phyloP scores from a whole-genome alignment of 768 basidiomycete genomes.

The Lentinula guzmanii region DNA sequence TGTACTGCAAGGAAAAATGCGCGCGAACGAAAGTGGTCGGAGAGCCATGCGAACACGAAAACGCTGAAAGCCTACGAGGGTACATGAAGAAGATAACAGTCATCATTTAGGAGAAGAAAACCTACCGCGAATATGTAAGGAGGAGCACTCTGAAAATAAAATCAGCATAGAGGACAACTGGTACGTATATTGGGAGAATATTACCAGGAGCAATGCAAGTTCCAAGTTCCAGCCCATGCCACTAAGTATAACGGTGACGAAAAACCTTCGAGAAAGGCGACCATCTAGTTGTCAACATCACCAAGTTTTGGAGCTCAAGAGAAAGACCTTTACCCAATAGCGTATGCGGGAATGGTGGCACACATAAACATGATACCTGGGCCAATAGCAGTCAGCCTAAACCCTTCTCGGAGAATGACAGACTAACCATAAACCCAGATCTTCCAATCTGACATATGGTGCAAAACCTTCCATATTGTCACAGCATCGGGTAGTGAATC shows the following conservation, averaged over 20 bases:
- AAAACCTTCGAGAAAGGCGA: conserved; percentile 12
- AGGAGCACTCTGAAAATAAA: conserved; percentile 31
- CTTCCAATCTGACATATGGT: conserved; percentile 39
- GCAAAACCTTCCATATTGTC: conserved; percentile 27
- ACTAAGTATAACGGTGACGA: conserved; percentile 39
- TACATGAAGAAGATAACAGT: background rate
- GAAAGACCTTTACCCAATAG: conserved; percentile 31
- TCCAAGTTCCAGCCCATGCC: conserved; percentile 39
- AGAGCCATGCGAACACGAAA: conserved; percentile 40
- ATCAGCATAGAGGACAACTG: background rate
- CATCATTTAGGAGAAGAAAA: background rate
- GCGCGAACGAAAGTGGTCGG: conserved; percentile 38
- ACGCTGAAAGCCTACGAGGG: conserved; percentile 27
- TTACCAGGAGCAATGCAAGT: conserved; percentile 39
- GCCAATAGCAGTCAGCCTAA: too few species aligned
- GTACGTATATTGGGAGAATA: conserved; percentile 8
- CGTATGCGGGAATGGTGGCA: conserved; percentile 42
- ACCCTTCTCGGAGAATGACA: background rate
- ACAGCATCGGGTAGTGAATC: conserved; percentile 40
- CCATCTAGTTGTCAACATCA: background rate
- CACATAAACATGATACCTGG: conserved; percentile 39
- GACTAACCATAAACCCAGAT: conserved; percentile 38
- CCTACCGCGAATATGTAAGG: conserved; percentile 40
- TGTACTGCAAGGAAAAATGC: conserved; percentile 34
- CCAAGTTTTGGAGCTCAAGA: background rate